Conservation (phyloP, 169 alveolate genomes). For the Babesia caballi region DNA sequence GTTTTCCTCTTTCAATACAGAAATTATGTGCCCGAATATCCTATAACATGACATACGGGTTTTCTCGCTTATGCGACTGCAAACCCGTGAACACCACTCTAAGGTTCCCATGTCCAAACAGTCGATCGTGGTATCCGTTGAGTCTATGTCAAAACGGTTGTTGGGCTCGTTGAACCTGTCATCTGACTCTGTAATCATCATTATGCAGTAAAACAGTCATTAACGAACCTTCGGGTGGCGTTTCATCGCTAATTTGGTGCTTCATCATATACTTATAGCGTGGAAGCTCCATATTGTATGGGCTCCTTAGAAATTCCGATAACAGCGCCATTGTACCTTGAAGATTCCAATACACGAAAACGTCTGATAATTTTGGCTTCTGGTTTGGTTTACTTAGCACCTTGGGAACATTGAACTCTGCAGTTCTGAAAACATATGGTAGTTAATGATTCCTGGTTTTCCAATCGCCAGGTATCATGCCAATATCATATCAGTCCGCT, state of each 20-base stretch:
- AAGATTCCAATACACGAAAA: too few species aligned
- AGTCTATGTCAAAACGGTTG: neutral
- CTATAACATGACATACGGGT: slow-evolving; percentile 1
- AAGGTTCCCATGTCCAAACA: slow-evolving; percentile 45
- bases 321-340: too few species aligned
- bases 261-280: slow-evolving; percentile 29
- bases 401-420: too few species aligned
- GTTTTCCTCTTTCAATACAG: slow-evolving; percentile 8
- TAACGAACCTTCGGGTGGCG: neutral
- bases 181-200: neutral
- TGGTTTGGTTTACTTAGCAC: too few species aligned
- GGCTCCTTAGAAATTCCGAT: slow-evolving; percentile 22
- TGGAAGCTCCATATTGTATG: slow-evolving; percentile 27
- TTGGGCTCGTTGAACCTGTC: neutral
- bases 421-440: too few species aligned
- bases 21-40: slow-evolving; percentile 27
- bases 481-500: too few species aligned
- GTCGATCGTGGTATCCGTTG: neutral
- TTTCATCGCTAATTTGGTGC: slow-evolving; percentile 1
- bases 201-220: neutral
- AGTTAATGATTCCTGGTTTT: too few species aligned
- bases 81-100: slow-evolving; percentile 42
- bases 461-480: too few species aligned
- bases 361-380: too few species aligned
- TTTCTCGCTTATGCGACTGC: slow-evolving; percentile 24